A percentile compares a stretch with the other conserved stretches of the same genome.
These are phyloP conservation scores for Parietaria judaica DNA, from an alignment of 306 rosid species.

Conservation along the genomic window DNA sequence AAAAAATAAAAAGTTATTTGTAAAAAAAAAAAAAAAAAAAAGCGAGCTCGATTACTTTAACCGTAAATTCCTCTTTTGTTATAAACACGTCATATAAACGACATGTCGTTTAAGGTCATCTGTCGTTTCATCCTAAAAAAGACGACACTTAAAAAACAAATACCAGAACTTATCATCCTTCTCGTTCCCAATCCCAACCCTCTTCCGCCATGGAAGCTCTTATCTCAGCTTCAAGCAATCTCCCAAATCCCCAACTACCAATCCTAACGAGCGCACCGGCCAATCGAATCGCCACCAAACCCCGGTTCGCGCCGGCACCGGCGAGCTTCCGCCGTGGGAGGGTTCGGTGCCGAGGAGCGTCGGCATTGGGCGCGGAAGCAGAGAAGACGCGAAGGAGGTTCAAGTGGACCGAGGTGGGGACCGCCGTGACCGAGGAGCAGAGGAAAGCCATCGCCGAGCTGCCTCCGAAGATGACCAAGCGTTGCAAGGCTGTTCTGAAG, in stretches of 20 bases:
- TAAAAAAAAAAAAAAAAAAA: too few relatives aligned
- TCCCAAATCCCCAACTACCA: constrained; percentile 21
- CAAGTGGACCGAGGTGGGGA: constrained; percentile 50
- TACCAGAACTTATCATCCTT: background rate
- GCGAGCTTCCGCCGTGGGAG: background rate
- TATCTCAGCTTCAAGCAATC: constrained; percentile 25
- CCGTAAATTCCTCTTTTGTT: too few relatives aligned
- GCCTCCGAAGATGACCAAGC: constrained; percentile 53
- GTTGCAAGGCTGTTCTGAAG: constrained; percentile 69
- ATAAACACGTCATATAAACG: background rate
- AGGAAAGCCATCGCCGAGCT: constrained; percentile 47
- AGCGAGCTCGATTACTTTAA: too few relatives aligned
- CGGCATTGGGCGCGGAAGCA: constrained; percentile 23
- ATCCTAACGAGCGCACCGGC: constrained; percentile 22
- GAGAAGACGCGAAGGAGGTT: constrained; percentile 33
- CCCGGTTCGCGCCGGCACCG: constrained; percentile 13
- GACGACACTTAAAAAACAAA: background rate
- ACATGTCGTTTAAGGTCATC: background rate
- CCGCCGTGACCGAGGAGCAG: constrained; percentile 40
- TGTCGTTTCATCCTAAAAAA: too few relatives aligned
- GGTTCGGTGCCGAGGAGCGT: constrained; percentile 21
- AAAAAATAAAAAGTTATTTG: too few relatives aligned
- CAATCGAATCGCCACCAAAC: constrained; percentile 19
- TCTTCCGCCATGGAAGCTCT: constrained; percentile 24
- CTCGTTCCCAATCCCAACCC: background rate